Percentiles rank a stretch among this genome's conserved stretches.
Evolutionary conservation across 371 early-diverging fungal genomes (phyloP).

Genomic region (Syncephalis plumigaleata): DNA sequence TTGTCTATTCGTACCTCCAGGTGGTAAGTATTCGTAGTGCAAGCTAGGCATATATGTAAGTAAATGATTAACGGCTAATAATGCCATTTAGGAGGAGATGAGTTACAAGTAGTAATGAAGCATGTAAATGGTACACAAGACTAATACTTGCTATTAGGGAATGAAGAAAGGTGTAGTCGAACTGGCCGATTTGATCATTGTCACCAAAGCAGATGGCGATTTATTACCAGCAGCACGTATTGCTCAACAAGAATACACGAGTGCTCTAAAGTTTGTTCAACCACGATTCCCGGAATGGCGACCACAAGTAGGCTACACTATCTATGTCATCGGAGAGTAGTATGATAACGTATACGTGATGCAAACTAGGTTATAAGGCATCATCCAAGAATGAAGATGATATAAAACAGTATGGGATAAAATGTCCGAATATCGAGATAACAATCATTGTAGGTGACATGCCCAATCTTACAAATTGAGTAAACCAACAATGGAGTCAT

Average conservation of each 20-base stretch:
- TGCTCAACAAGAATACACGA: constrained; percentile 42
- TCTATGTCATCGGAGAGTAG: too few species aligned
- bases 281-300: constrained; percentile 16
- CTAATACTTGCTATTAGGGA: constrained; percentile 18
- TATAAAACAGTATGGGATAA: too few species aligned
- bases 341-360: too few species aligned
- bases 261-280: constrained; percentile 36
- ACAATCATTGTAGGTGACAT: too few species aligned
- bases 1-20: constrained; percentile 11
- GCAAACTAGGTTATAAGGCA: too few species aligned
- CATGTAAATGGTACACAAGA: not conserved
- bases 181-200: constrained; percentile 51
- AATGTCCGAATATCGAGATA: too few species aligned
- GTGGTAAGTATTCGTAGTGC: too few species aligned
- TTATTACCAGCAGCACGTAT: constrained; percentile 34
- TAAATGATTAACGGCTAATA: too few species aligned
- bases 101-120: constrained; percentile 4
- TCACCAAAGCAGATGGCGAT: constrained; percentile 62
- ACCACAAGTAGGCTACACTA: constrained; percentile 19
- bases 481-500: too few species aligned
- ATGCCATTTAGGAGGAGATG: constrained; percentile 5
- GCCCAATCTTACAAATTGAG: too few species aligned
- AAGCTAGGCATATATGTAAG: too few species aligned
- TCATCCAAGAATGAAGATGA: too few species aligned
- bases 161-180: constrained; percentile 75